Evolutionary conservation across 345 rosid species (phyloP), one percentile per base, ranked within the genome.

Genomic region (Linum tenue): DNA sequence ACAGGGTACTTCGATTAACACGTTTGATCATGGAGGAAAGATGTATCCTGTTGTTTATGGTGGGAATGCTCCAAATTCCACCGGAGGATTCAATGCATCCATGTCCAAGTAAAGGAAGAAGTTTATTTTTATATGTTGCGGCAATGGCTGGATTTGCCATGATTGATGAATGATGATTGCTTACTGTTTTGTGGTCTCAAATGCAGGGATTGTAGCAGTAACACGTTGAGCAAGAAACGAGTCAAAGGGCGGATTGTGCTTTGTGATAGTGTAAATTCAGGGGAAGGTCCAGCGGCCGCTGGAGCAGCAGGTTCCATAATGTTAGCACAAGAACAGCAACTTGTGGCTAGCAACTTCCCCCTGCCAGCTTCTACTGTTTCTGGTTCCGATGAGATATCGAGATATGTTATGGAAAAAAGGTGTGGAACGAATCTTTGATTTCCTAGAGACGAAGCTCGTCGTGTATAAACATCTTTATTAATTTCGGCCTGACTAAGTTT

Each of bases 231-330:
- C 56, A 7, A 12, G 8, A 68, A 41, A 5, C 39, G 71, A 37
- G 84, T 77, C 59, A 65, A 75, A 43, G 84, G 81, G 1, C 77
- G 75, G 65, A 70, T 77, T 8, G 74, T 80, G 53, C 37, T 80
- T 37, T 80, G 81, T 50, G 77, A 75, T 41, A 1, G 14, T 1
- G 12, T 39, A 17, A 3, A 0, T 38, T 2, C 11, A 2, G 60
- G 77, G 7, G 15, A 48, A 57, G 72, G 39, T 3, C 67, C 75
- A 56, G 22, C 64, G 1, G 14, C 5, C 12, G 77, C 73, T 11
- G 84, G 84, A 3, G 84, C 79, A 62, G 67, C 9, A 53, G 81
- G 79, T 16, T 38, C 53, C 6, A 56, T 80, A 40, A 43, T 69
- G 63, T 63, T 5, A 36, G 72, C 43, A 39, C 31, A 56, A 3